Evolutionary conservation across 2,329 filamentous ascomycete species (phyloP).

Genomic region (Apiospora koreana): DNA sequence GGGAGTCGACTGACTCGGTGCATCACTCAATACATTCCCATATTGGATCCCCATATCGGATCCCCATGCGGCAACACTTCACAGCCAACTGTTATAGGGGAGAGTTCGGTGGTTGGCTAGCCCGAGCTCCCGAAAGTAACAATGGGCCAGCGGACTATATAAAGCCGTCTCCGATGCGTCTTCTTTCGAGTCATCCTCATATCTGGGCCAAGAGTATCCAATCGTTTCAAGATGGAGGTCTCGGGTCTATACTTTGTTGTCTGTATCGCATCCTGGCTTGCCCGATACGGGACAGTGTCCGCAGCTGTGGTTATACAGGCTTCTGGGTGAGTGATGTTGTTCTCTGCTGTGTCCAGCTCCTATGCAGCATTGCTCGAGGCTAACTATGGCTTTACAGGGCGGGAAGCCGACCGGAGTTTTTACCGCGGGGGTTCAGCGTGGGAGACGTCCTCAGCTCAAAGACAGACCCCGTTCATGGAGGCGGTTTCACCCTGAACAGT

Average conservation of each 20-base stretch:
- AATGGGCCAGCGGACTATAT: neutral
- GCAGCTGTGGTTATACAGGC: neutral
- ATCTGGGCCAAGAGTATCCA: neutral
- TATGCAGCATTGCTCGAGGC: neutral
- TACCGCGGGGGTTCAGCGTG: neutral
- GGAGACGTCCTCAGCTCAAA: neutral
- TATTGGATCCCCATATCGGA: too few relatives aligned
- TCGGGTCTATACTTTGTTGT: neutral
- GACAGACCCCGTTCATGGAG: neutral
- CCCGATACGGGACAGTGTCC: neutral
- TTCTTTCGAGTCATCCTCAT: neutral
- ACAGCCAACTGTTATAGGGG: neutral
- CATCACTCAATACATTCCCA: neutral
- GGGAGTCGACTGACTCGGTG: neutral
- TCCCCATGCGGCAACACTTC: neutral
- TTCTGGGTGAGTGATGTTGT: neutral
- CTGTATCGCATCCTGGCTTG: neutral
- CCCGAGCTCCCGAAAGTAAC: neutral
- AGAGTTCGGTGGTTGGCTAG: neutral
- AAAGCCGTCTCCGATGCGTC: neutral
- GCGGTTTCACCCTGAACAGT: neutral
- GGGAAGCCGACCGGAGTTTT: neutral
- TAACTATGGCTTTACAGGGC: neutral
- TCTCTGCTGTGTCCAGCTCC: neutral
- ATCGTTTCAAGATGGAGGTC: neutral